Percentiles rank a stretch among this genome's conserved stretches.
phyloP scores from a whole-genome alignment of 169 alveolate species.

The Blepharisma undulans region DNA sequence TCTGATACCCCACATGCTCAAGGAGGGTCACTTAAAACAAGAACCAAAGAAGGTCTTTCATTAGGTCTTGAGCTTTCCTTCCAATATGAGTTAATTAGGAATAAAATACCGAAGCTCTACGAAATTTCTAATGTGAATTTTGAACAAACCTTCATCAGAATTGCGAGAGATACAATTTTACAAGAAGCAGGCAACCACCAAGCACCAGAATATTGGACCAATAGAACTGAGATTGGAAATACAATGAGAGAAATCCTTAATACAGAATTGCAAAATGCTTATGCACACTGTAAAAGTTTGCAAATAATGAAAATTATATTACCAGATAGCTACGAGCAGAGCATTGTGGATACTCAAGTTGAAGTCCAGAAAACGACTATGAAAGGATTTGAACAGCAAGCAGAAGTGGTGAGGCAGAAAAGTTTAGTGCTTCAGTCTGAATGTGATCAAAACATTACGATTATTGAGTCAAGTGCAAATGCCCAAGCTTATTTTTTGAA shows the following conservation, averaged over 20 bases:
- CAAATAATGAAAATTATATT: conserved; percentile 39
- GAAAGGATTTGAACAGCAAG: conserved; percentile 47
- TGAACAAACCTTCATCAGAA: conserved; percentile 40
- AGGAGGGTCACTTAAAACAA: not conserved
- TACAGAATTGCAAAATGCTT: conserved; percentile 7
- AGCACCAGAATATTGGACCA: conserved; percentile 49
- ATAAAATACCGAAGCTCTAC: conserved; percentile 48
- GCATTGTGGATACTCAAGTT: conserved; percentile 54
- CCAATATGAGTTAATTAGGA: conserved; percentile 51
- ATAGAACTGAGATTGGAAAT: conserved; percentile 32
- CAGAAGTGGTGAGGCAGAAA: conserved; percentile 45
- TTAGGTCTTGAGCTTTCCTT: conserved; percentile 54
- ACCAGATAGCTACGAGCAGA: conserved; percentile 47
- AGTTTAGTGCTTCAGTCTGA: conserved; percentile 51
- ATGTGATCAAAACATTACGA: conserved; percentile 40
- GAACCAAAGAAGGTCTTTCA: conserved; percentile 49
- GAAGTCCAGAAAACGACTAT: conserved; percentile 48
- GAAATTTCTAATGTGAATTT: conserved; percentile 34
- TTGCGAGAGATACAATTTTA: conserved; percentile 43
- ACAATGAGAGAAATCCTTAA: conserved; percentile 25
- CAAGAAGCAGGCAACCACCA: conserved; percentile 46
- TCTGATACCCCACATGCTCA: conserved; percentile 31
- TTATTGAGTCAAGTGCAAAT: conserved; percentile 46
- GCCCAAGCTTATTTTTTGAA: conserved; percentile 42
- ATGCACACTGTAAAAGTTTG: conserved; percentile 44